Percentiles rank a stretch among this genome's conserved stretches.
Conservation (phyloP, 2,329 filamentous ascomycete genomes). For the Aspergillus novoparasiticus region DNA sequence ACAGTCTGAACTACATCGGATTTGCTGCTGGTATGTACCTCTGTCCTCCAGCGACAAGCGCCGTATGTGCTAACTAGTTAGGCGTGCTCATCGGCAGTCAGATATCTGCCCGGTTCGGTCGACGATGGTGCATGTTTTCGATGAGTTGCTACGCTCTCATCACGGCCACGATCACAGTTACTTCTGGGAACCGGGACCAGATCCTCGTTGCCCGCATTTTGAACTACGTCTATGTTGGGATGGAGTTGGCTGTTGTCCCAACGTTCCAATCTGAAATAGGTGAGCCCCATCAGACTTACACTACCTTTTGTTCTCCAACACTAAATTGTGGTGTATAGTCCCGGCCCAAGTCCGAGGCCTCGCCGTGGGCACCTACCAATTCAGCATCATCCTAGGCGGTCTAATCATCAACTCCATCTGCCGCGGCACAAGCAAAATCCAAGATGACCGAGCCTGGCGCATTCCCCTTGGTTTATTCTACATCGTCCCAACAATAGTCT, state of each 20-base stretch:
- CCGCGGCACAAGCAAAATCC: conserved; percentile 31
- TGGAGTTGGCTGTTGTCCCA: conserved; percentile 28
- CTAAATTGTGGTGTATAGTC: conserved; percentile 20
- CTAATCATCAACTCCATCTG: conserved; percentile 23
- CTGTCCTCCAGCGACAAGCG: background rate
- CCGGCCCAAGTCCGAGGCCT: conserved; percentile 26
- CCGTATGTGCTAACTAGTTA: background rate
- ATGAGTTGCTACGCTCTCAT: conserved; percentile 43
- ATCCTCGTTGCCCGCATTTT: conserved; percentile 40
- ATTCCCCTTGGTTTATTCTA: conserved; percentile 42
- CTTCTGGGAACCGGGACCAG: conserved; percentile 31
- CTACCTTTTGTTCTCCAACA: background rate
- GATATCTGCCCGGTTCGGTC: conserved; percentile 34
- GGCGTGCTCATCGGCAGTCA: conserved; percentile 33
- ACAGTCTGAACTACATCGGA: conserved; percentile 16
- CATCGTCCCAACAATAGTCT: conserved; percentile 33
- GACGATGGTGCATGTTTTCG: conserved; percentile 38
- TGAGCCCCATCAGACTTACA: background rate
- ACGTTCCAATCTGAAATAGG: conserved; percentile 27
- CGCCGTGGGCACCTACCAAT: conserved; percentile 12
- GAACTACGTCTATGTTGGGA: conserved; percentile 44
- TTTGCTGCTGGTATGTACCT: conserved; percentile 13
- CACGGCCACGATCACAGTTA: conserved; percentile 36
- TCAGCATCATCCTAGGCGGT: background rate
- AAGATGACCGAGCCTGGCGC: conserved; percentile 31